A percentile compares a stretch with the other conserved stretches of the same genome.
Conservation (phyloP, 2,329 filamentous ascomycete genomes). For the Fusarium paranaense region DNA sequence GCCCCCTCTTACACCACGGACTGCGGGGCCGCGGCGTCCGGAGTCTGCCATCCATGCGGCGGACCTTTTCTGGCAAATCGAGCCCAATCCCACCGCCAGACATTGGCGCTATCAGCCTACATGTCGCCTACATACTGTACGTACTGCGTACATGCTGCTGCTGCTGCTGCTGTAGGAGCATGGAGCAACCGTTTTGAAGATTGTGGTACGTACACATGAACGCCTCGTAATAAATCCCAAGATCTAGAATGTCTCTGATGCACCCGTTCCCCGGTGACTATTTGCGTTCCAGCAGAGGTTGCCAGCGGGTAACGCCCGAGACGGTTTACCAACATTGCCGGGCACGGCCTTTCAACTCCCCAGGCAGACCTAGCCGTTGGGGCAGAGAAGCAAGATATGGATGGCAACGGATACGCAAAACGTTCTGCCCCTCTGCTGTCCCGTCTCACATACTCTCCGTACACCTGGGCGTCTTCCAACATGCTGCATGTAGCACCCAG, state of each 20-base stretch:
- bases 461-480: neutral
- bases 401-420: neutral
- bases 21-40: conserved; percentile 36
- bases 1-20: conserved; percentile 21
- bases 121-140: conserved; percentile 2
- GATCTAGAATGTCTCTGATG: neutral
- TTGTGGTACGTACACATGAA: neutral
- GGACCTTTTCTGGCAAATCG: conserved; percentile 12
- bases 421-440: neutral
- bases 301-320: neutral
- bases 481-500: conserved; percentile 11
- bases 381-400: neutral
- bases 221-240: neutral
- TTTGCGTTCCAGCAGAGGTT: conserved; percentile 2
- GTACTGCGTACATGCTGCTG: neutral
- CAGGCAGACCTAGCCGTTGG: neutral
- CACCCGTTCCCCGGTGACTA: neutral
- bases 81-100: neutral
- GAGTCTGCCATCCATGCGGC: conserved; percentile 4
- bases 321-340: neutral
- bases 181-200: neutral
- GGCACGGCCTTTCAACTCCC: neutral
- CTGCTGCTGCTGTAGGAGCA: neutral
- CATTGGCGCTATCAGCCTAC: neutral
- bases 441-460: neutral